Conservation (phyloP, 1,284 basidiomycete genomes). For the Tremellales sp. region DNA sequence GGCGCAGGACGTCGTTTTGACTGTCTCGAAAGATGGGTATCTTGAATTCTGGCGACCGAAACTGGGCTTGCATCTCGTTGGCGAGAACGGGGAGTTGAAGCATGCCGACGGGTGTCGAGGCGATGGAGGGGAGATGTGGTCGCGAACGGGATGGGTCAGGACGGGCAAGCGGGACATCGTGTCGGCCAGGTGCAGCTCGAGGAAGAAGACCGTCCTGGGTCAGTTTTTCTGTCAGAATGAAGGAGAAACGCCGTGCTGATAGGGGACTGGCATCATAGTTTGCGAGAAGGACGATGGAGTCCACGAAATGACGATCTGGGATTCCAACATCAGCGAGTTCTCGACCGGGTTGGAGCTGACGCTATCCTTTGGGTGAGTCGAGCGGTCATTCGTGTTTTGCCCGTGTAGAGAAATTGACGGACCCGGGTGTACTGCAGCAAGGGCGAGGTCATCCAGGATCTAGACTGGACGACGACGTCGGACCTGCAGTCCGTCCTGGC, state of each 20-base stretch:
- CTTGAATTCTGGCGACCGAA: constrained; percentile 74
- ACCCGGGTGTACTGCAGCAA: no score
- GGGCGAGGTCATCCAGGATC: constrained; percentile 64
- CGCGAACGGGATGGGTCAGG: constrained; percentile 62
- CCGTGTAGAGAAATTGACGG: neutral
- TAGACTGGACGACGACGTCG: constrained; percentile 88
- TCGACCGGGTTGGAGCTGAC: constrained; percentile 78
- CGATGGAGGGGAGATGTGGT: constrained; percentile 25
- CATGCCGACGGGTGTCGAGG: constrained; percentile 1
- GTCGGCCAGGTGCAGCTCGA: constrained; percentile 75
- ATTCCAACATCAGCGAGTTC: constrained; percentile 90
- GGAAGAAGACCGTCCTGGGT: constrained; percentile 79
- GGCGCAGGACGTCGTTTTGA: constrained; percentile 68
- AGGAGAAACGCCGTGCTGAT: neutral
- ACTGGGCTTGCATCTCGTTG: constrained; percentile 47
- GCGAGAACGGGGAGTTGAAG: constrained; percentile 5
- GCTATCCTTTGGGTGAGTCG: constrained; percentile 51
- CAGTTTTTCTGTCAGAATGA: constrained; percentile 7
- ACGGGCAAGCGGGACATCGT: constrained; percentile 64
- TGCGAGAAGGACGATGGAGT: constrained; percentile 49
- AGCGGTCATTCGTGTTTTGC: neutral
- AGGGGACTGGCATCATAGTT: constrained; percentile 53
- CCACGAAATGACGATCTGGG: constrained; percentile 85
- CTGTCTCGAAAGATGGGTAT: constrained; percentile 66
- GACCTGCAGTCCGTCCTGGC: constrained; percentile 84